Evolutionary conservation across 1,139 yeast species (phyloP).

Genomic region (Lodderomyces elongisporus): DNA sequence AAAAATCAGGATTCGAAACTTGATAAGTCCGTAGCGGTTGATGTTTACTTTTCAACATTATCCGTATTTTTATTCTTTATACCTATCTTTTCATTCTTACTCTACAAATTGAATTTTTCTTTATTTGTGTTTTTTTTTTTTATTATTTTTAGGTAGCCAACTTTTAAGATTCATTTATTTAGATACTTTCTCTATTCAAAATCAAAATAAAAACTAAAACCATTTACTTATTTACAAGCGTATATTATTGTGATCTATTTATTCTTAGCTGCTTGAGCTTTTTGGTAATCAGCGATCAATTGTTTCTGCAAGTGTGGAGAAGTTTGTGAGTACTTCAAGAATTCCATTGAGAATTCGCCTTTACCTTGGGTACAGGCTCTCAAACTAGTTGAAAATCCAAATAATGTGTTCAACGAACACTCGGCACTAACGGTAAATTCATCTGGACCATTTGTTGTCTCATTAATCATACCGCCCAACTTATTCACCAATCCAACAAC

Average conservation of each 20-base stretch:
- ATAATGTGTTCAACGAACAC: constrained; percentile 91
- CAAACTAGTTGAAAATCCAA: constrained; percentile 91
- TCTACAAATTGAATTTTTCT: too few species aligned
- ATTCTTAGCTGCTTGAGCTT: constrained; percentile 25
- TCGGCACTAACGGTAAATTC: constrained; percentile 93
- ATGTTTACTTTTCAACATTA: too few species aligned
- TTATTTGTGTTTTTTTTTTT: too few species aligned
- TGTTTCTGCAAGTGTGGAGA: constrained; percentile 88
- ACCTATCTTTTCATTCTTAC: too few species aligned
- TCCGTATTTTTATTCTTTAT: too few species aligned
- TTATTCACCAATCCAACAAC: constrained; percentile 90
- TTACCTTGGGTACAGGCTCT: constrained; percentile 99
- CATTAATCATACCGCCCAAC: constrained; percentile 86
- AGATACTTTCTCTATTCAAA: too few species aligned
- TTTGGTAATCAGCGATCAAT: constrained; percentile 76
- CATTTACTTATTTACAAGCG: constrained; percentile 7
- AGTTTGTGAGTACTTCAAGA: constrained; percentile 86
- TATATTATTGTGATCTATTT: constrained; percentile 8
- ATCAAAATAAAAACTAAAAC: too few species aligned
- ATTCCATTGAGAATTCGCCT: constrained; percentile 95
- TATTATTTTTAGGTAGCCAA: too few species aligned
- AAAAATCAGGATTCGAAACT: too few species aligned
- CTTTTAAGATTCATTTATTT: too few species aligned
- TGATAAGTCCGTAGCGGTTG: too few species aligned
- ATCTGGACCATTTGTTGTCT: constrained; percentile 90